Evolutionary conservation across 164 flowering plant species (phyloP), one percentile per base, ranked within the genome.

Genomic region (Magnolia kwangsiensis): DNA sequence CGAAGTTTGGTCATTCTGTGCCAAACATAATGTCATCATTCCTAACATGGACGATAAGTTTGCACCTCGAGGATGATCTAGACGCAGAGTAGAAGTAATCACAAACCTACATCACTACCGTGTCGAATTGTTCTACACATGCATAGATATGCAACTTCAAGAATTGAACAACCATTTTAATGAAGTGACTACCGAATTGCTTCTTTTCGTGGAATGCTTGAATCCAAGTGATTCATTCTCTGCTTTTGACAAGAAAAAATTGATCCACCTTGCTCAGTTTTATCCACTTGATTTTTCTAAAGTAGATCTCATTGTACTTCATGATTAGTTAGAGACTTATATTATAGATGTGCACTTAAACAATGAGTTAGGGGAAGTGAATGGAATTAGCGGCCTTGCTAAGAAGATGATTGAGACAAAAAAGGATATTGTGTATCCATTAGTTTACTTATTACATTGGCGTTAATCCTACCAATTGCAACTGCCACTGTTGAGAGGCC

Each of bases 21-120:
- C 16, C 6, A 29, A 29, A 69, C 50, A 69, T 37, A 20, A 69
- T 14, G 37, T 69, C 20, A 18, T 29, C 10, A 10, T 69, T 29
- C 72, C 72, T 20, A 69, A 69, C 50, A 69, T 69, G 72, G 51
- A 69, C 1, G 51, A 29, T 69, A 29, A 29, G 51, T 69, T 69
- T 69, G 51, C 45, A 14, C 11, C 16, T 16, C 8, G 21, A 69
- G 50, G 20, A 9, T 8, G 51, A 69, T 37, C n/a, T 29, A 18
- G 72, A 37, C 51, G 24, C 51, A 29, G 3, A 69, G 72, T 18
- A 10, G n/a, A 69, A 69, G 51, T 16, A 8, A 37, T 37, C 45
- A 69, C 72, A 29, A 29, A 69, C 51, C 21, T 69, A 10, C 70
- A 74, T 70, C 59, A 50, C 13, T 71, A 49, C 29, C 27, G 7